Evolutionary conservation across 2,329 filamentous ascomycete species (phyloP).

Genomic region (Talaromyces albobiverticillius): DNA sequence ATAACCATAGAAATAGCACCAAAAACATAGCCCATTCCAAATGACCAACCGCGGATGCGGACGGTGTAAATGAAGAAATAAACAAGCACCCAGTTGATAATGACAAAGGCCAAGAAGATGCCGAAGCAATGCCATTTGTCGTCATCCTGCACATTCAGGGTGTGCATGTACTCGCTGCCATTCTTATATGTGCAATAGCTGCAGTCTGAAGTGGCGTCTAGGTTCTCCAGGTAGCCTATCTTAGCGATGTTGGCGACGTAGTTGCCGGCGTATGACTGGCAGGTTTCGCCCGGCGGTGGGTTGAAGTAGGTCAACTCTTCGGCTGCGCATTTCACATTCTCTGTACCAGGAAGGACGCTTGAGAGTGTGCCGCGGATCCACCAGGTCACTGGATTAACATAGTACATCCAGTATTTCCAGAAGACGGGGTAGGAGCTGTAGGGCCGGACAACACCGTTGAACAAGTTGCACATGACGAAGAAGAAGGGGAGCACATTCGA

Average conservation of each 20-base stretch:
- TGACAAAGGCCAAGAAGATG: slow-evolving; percentile 68
- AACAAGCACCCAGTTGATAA: slow-evolving; percentile 69
- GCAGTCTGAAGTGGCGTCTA: slow-evolving; percentile 57
- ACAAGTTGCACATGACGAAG: slow-evolving; percentile 72
- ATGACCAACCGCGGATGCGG: slow-evolving; percentile 66
- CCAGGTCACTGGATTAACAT: slow-evolving; percentile 66
- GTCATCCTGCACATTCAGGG: slow-evolving; percentile 51
- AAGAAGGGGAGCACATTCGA: slow-evolving; percentile 75
- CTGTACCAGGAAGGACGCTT: slow-evolving; percentile 55
- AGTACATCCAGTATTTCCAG: slow-evolving; percentile 72
- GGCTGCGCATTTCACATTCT: slow-evolving; percentile 48
- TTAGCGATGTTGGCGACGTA: slow-evolving; percentile 40
- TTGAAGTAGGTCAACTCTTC: slow-evolving; percentile 65
- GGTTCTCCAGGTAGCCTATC: slow-evolving; percentile 63
- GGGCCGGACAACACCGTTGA: slow-evolving; percentile 74
- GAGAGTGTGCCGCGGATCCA: slow-evolving; percentile 70
- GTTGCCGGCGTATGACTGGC: slow-evolving; percentile 58
- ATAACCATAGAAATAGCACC: slow-evolving; percentile 43
- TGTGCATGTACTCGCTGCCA: slow-evolving; percentile 66
- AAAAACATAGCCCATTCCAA: slow-evolving; percentile 63
- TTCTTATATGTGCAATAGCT: slow-evolving; percentile 66
- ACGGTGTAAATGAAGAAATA: slow-evolving; percentile 77
- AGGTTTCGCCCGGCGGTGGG: slow-evolving; percentile 63
- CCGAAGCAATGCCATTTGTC: slow-evolving; percentile 74
- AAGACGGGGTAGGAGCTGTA: slow-evolving; percentile 65